A percentile compares a stretch with the other conserved stretches of the same genome.
phyloP scores from a whole-genome alignment of 768 basidiomycete species.

The Tulasnella calospora region DNA sequence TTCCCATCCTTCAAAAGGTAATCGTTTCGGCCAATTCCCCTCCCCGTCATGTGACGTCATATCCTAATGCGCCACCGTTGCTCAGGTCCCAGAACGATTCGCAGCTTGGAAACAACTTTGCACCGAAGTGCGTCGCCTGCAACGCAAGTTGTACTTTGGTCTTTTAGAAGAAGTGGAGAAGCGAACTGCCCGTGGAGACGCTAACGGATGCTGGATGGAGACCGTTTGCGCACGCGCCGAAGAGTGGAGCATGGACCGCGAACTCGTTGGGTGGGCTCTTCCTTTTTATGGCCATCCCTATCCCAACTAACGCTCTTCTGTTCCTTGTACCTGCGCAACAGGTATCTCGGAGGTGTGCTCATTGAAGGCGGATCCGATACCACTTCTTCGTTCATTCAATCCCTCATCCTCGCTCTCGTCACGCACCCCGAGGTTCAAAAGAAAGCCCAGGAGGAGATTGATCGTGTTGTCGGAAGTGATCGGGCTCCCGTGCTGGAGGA shows the following conservation, averaged over 20 bases:
- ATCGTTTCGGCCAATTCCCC: too few species aligned
- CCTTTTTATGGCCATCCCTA: neutral
- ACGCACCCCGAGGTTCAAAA: constrained; percentile 21
- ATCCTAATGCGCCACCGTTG: too few species aligned
- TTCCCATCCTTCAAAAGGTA: constrained; percentile 35
- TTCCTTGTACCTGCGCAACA: constrained; percentile 13
- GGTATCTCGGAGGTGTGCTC: constrained; percentile 36
- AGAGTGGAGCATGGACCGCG: constrained; percentile 33
- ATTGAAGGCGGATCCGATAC: constrained; percentile 39
- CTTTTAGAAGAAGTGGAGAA: constrained; percentile 34
- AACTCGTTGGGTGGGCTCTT: constrained; percentile 32
- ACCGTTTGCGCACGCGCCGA: constrained; percentile 33
- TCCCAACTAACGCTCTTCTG: too few species aligned
- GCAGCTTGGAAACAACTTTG: constrained; percentile 38
- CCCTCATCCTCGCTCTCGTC: constrained; percentile 22
- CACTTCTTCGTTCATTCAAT: constrained; percentile 31
- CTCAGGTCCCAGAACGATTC: constrained; percentile 37
- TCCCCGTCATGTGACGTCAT: too few species aligned
- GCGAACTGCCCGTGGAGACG: constrained; percentile 32
- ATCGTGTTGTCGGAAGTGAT: constrained; percentile 18
- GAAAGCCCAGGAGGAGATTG: constrained; percentile 26
- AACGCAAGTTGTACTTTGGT: constrained; percentile 36
- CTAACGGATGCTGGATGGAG: constrained; percentile 38
- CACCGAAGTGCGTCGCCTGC: constrained; percentile 31
- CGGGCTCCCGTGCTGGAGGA: constrained; percentile 18